Evolutionary conservation across 2,329 filamentous ascomycete genomes (phyloP), one percentile per base, ranked within the genome.

Genomic region (Nigrospora sphaerica): DNA sequence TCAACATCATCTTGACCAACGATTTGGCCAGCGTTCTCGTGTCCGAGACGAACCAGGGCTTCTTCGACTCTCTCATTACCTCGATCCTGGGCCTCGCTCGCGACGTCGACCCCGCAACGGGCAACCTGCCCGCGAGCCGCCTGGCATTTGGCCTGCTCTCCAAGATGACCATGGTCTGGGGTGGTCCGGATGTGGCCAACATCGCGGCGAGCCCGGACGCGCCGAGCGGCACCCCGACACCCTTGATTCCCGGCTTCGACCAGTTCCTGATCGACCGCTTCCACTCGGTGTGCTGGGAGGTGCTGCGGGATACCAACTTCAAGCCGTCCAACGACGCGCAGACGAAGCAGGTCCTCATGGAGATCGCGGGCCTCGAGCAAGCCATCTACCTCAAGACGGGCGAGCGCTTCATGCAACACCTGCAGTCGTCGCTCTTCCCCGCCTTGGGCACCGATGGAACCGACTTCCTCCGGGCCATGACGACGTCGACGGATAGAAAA

Each of bases 351-450:
- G 87, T 96, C 1, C 77, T 98, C 35, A 83, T 82, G 46, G 93
- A 98, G 70, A 89, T 95, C 51, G 90, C 90, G 3, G 80, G 77
- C 3, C 69, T 98, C 49, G 90, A 98, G 66, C 89, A 93, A 67
- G 85, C 80, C 33, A 93, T 98, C 51, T 92, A 96, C 62, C 77
- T 80, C 55, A 97, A 97, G 71, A 92, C 88, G 12, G 93, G 93
- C 23, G 80, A 86, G 44, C 76, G 81, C 46, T 97, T 95, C 62
- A 76, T 92, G 19, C 76, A 79, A 49, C 78, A 86, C 57, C 66
- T 92, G 40, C 80, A 81, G 54, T 70, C 72, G 14, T 71, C 72
- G 2, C 76, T 90, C 47, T 80, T 91, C 54, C 74, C 80, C 0
- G 75, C 71, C 39, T 71, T 89, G 54, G 84, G 84, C 0, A 74